Evolutionary conservation across 805 yeast species (phyloP).

Genomic region (Wickerhamomyces ciferrii): DNA sequence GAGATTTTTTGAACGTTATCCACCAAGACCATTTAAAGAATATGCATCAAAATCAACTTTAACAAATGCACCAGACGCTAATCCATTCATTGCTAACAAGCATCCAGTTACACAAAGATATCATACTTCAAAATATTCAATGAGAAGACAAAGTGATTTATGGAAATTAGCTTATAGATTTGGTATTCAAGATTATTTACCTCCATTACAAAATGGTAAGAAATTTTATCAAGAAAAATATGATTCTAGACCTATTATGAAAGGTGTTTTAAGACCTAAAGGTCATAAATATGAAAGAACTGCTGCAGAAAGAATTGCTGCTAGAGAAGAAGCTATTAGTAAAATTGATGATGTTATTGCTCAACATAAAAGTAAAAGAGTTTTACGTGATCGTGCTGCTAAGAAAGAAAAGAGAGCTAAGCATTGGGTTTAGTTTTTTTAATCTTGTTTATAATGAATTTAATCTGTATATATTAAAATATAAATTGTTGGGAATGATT

Average conservation of each 20-base stretch:
- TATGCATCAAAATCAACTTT: conserved; percentile 63
- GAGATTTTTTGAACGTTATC: conserved; percentile 73
- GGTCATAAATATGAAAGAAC: conserved; percentile 74
- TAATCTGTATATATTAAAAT: background rate
- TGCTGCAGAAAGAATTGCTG: conserved; percentile 45
- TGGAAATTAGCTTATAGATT: conserved; percentile 76
- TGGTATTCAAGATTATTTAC: conserved; percentile 78
- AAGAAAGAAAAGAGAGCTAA: background rate
- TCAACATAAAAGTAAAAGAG: conserved; percentile 32
- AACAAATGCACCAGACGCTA: conserved; percentile 64
- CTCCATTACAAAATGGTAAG: conserved; percentile 43
- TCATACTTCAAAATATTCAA: conserved; percentile 74
- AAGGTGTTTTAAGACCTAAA: conserved; percentile 75
- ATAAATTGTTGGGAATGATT: background rate
- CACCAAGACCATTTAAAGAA: conserved; percentile 72
- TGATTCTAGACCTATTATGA: conserved; percentile 60
- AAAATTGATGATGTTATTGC: conserved; percentile 63
- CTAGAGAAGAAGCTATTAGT: conserved; percentile 60
- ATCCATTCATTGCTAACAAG: conserved; percentile 83
- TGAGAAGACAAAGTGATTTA: conserved; percentile 77
- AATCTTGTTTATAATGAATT: background rate
- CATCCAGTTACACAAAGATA: conserved; percentile 76
- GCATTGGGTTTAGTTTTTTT: background rate
- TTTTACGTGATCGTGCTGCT: conserved; percentile 11
- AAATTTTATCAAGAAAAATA: conserved; percentile 78